A percentile compares a stretch with the other conserved stretches of the same genome.
phyloP scores from a whole-genome alignment of 2,329 filamentous ascomycete species.

The Microcyclospora pomicola region DNA sequence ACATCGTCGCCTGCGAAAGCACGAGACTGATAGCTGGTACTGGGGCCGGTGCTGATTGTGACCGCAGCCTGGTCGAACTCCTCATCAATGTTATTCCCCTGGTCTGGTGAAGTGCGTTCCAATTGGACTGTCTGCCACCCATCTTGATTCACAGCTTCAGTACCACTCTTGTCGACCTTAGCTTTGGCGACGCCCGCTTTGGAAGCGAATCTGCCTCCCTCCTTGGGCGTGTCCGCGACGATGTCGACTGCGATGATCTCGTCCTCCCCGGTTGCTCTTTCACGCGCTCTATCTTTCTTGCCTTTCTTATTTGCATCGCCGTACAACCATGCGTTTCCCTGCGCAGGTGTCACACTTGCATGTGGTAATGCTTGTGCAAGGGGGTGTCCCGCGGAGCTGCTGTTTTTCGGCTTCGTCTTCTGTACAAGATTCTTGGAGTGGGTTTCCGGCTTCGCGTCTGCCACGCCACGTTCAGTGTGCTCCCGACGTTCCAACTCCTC shows the following conservation, averaged over 20 bases:
- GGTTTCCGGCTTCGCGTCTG: conserved; percentile 8
- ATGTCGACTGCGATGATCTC: neutral
- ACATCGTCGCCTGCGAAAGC: conserved; percentile 86
- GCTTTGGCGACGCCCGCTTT: conserved; percentile 3
- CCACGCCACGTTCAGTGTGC: conserved; percentile 7
- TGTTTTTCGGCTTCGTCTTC: conserved; percentile 12
- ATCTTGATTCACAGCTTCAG: conserved; percentile 22
- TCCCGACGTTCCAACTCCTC: conserved; percentile 19
- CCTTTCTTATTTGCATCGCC: conserved; percentile 7
- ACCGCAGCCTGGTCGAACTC: conserved; percentile 22
- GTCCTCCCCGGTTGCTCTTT: neutral
- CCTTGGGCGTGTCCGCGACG: conserved; percentile 5
- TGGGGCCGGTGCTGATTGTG: conserved; percentile 7
- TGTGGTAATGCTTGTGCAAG: conserved; percentile 3
- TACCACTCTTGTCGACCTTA: conserved; percentile 7
- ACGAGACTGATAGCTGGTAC: conserved; percentile 56
- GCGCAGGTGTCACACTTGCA: conserved; percentile 2
- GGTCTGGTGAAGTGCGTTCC: conserved; percentile 13
- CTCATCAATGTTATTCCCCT: conserved; percentile 16
- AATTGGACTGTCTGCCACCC: conserved; percentile 30
- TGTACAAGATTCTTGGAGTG: conserved; percentile 16
- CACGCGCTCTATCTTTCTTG: conserved; percentile 6
- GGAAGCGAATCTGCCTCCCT: conserved; percentile 2
- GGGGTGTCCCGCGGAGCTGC: conserved; percentile 5
- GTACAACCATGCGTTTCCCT: conserved; percentile 2